Conservation (phyloP, 805 yeast species). For the Alloascoidea hylecoeti region DNA sequence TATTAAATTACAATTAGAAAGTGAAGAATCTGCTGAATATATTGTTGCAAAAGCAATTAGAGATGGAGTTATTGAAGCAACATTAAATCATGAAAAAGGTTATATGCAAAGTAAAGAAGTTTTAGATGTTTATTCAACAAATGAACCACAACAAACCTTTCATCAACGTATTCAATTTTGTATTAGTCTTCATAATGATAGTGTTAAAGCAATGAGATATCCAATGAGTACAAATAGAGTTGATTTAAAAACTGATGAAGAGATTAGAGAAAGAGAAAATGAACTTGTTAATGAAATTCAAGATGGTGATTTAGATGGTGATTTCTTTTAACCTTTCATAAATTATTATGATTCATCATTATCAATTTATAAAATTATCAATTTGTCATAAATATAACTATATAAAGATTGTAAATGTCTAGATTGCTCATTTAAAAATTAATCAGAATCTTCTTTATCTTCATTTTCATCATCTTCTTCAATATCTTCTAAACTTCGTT, state of each 20-base stretch:
- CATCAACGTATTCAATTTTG: constrained; percentile 92
- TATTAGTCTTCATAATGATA: constrained; percentile 77
- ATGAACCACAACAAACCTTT: constrained; percentile 73
- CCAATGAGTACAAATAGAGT: constrained; percentile 41
- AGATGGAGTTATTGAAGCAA: constrained; percentile 95
- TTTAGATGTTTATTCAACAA: constrained; percentile 75
- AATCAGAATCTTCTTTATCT: too few species aligned
- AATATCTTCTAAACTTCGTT: too few species aligned
- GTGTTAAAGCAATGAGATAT: constrained; percentile 90
- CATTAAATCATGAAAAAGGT: constrained; percentile 80
- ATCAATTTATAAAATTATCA: too few species aligned
- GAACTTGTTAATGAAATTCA: too few species aligned
- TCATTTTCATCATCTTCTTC: too few species aligned
- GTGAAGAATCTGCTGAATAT: constrained; percentile 93
- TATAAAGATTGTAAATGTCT: too few species aligned
- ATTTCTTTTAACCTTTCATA: too few species aligned
- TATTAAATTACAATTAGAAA: constrained; percentile 78
- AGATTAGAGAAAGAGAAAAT: constrained; percentile 44
- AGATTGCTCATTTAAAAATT: too few species aligned
- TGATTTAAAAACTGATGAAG: constrained; percentile 35
- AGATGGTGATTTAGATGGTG: too few species aligned
- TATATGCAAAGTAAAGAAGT: constrained; percentile 85
- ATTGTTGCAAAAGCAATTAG: constrained; percentile 93
- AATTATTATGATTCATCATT: too few species aligned
- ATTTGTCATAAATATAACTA: too few species aligned